phyloP scores from a whole-genome alignment of 345 rosid genomes.

The Ceriops zippeliana region DNA sequence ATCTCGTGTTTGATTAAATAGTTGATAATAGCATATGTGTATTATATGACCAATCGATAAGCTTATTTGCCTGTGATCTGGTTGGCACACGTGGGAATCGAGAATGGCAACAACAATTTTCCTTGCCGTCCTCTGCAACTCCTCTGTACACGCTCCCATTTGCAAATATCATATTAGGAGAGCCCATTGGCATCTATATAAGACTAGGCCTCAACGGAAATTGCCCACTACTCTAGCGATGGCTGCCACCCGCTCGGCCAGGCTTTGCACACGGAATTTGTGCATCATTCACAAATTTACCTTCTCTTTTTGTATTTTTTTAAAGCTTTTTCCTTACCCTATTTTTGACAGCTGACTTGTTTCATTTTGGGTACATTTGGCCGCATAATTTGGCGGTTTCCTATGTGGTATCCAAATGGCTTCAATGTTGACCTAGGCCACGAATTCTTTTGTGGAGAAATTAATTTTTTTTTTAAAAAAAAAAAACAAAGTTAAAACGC shows the following conservation, averaged over 20 bases:
- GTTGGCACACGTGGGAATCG: conserved; percentile 27
- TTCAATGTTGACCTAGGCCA: no score
- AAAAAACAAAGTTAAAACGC: background rate
- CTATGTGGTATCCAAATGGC: background rate
- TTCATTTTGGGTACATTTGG: no score
- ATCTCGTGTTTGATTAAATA: conserved; percentile 8
- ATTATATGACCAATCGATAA: conserved; percentile 22
- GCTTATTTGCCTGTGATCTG: conserved; percentile 25
- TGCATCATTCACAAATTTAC: background rate
- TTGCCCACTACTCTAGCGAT: background rate
- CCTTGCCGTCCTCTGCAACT: background rate
- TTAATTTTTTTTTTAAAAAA: background rate
- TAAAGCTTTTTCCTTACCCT: no score
- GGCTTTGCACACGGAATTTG: background rate
- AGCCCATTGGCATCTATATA: background rate
- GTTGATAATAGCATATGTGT: conserved; percentile 4
- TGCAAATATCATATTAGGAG: background rate
- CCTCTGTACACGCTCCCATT: conserved; percentile 12
- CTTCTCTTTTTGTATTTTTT: background rate
- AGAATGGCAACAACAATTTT: background rate
- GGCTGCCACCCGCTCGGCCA: background rate
- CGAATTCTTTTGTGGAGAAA: no score
- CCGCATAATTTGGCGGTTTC: no score
- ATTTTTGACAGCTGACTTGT: no score
- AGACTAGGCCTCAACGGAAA: background rate